phyloP scores from a whole-genome alignment of 2,329 filamentous ascomycete genomes.

The Juglanconis juglandina region DNA sequence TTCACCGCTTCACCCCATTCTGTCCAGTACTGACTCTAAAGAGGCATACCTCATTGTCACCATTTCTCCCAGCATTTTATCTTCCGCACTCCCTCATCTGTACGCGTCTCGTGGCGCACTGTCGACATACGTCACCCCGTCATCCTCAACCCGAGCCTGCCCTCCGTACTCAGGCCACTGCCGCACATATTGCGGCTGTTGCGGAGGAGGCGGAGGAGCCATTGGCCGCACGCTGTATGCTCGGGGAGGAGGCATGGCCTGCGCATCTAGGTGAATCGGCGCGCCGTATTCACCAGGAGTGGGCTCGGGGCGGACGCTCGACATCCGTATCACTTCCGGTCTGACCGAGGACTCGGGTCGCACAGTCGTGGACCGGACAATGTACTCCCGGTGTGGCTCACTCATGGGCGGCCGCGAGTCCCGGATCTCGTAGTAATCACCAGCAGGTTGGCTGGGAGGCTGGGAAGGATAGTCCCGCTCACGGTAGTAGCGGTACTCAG shows the following conservation, averaged over 20 bases:
- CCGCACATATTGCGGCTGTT: conserved; percentile 14
- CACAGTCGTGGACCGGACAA: conserved; percentile 52
- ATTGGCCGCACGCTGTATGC: conserved; percentile 36
- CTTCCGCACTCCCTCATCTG: conserved; percentile 3
- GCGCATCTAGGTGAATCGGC: conserved; percentile 30
- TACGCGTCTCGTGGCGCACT: conserved; percentile 13
- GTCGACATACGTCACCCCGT: conserved; percentile 30
- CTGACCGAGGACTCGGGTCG: conserved; percentile 42
- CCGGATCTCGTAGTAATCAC: conserved; percentile 49
- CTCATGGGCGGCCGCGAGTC: conserved; percentile 39
- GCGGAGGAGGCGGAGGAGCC: conserved; percentile 19
- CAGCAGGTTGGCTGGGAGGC: conserved; percentile 38
- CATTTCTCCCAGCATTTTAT: not conserved
- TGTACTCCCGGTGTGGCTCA: conserved; percentile 50
- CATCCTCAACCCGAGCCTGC: conserved; percentile 22
- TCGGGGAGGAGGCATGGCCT: conserved; percentile 26
- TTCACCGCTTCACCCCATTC: not conserved
- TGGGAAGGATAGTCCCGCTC: conserved; percentile 57
- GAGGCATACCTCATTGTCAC: not conserved
- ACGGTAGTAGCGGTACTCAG: conserved; percentile 53
- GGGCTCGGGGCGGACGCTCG: conserved; percentile 55
- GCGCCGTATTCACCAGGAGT: conserved; percentile 48
- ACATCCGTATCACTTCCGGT: conserved; percentile 38
- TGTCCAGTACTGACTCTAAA: not conserved
- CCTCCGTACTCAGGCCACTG: conserved; percentile 15